Base-by-base conservation (phyloP, 345 rosid species). In the Hypericum androsaemum region DNA sequence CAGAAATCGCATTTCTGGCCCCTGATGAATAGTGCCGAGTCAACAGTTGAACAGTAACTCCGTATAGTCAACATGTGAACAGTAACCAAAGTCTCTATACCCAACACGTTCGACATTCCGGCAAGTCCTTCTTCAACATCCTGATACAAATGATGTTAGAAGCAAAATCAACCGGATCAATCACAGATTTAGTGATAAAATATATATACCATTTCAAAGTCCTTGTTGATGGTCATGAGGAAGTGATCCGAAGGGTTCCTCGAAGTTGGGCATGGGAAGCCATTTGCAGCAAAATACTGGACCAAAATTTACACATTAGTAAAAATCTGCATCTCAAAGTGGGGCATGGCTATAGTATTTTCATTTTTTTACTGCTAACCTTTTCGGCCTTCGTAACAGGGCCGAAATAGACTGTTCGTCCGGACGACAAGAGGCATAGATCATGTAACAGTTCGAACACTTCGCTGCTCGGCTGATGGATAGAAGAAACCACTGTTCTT, bases 221-320 rank as follows among this genome's bases (percentile, higher is more conserved):
- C 77, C 28, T 63, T 67, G 55, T 72, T 72, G 44, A 72, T 67
- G 10, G 58, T 64, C 57, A 66, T 60, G 7, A 68, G 62, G 39
- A 47, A 72, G 52, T 68, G 71, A 61, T 72, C 73, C n/a, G 73
- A 68, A 0, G 73, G 77, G 41, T 72, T 72, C 54, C 62, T 57
- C 10, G 60, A 39, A 43, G 58, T 10, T 17, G 79, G 73, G 47
- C 76, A 74, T 8, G 76, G 73, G 43, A 67, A 67, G 17, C 76
- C 79, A 64, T 39, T 58, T 9, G 68, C 47, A 28, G 68, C 59
- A 46, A 74, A 74, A 40, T 70, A 67, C 65, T 71, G 50, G 56
- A 41, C 17, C 15, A 28, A 52, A 38, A 22, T 22, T 22, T 22
- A 22, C 32, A 22, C 32, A 1, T 22, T 22, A 22, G 32, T 22